Evolutionary conservation across 148 eudicot genomes (phyloP), one percentile per base, ranked within the genome.

Genomic region (Fagopyrum tataricum): DNA sequence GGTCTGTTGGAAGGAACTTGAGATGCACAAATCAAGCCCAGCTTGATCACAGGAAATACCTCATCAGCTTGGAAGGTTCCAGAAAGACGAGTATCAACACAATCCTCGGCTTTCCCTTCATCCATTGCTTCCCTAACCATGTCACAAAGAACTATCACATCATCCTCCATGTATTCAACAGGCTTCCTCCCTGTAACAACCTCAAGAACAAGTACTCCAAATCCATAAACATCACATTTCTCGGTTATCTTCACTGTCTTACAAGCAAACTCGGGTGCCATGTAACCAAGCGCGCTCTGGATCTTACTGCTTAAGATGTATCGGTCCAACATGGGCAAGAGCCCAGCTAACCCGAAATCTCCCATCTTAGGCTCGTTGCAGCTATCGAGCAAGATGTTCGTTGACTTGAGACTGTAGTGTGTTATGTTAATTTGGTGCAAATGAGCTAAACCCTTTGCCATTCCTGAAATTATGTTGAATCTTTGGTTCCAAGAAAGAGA

Each of bases 1-100:
- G 98, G 98, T 69, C 98, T 81, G 72, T 89, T 93, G 2, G 98
- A 91, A 3, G 98, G 98, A 59, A 93, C 98, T 77, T 93, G 98
- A 73, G 98, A 91, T 7, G 96, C 92, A 62, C 98, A 93, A 49
- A 93, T 89, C 75, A 93, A 78, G 62, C 98, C 98, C 37, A 93
- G 90, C 74, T 93, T 93, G 7, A 91, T 79, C 1, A 91, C 89
- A 0, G 97, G 95, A 62, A 91, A 77, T 58, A 82, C 91, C 79
- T 93, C 98, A 70, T 91, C 98, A 7, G 74, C 75, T 0, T 84
- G 88, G 76, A 82, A 91, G 40, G 85, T 81, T 42, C 91, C 97
- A 9, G 42, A 48, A 31, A 93, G 88, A 81, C 78, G 79, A 75
- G 76, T 75, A 77, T 93, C 97, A 5, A 93, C 74, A 58, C 91